Percentiles rank a stretch among this genome's conserved stretches.
phyloP scores from a whole-genome alignment of 768 basidiomycete genomes.

The Rhodotorula toruloides region DNA sequence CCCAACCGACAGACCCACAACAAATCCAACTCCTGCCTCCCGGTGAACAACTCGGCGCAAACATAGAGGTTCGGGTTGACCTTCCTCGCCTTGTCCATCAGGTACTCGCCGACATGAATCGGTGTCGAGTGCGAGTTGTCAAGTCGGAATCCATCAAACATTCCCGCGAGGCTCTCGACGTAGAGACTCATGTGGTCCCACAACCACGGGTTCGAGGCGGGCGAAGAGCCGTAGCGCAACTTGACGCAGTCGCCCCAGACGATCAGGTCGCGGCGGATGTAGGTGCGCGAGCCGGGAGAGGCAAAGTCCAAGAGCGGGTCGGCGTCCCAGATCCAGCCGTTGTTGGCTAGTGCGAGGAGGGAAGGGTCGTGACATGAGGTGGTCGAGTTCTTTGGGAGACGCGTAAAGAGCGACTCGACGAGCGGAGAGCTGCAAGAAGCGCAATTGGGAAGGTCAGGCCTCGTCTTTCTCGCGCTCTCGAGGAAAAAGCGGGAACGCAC shows the following conservation, averaged over 20 bases:
- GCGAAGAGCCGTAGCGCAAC: conserved; percentile 78
- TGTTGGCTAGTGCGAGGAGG: conserved; percentile 82
- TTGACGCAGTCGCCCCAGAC: conserved; percentile 99
- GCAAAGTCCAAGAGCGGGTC: conserved; percentile 94
- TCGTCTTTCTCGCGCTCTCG: not conserved
- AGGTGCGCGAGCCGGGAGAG: conserved; percentile 82
- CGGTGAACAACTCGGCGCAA: conserved; percentile 94
- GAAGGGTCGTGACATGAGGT: conserved; percentile 52
- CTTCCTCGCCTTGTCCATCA: conserved; percentile 84
- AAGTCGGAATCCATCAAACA: conserved; percentile 93
- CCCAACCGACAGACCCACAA: conserved; percentile 86
- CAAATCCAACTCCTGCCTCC: conserved; percentile 86
- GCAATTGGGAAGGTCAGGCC: conserved; percentile 15
- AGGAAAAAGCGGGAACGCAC: conserved; percentile 49
- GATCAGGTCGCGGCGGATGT: conserved; percentile 91
- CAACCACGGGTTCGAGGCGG: conserved; percentile 81
- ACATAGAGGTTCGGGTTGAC: conserved; percentile 91
- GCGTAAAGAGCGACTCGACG: conserved; percentile 88
- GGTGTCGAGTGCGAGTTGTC: conserved; percentile 99
- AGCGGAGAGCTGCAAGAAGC: conserved; percentile 61
- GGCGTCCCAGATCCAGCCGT: conserved; percentile 98
- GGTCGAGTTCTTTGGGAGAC: conserved; percentile 54
- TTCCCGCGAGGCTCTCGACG: conserved; percentile 67
- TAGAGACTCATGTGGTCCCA: conserved; percentile 88
- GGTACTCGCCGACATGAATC: conserved; percentile 84